Evolutionary conservation across 2,329 filamentous ascomycete genomes (phyloP).

Genomic region (Chalaropsis thielavioides): DNA sequence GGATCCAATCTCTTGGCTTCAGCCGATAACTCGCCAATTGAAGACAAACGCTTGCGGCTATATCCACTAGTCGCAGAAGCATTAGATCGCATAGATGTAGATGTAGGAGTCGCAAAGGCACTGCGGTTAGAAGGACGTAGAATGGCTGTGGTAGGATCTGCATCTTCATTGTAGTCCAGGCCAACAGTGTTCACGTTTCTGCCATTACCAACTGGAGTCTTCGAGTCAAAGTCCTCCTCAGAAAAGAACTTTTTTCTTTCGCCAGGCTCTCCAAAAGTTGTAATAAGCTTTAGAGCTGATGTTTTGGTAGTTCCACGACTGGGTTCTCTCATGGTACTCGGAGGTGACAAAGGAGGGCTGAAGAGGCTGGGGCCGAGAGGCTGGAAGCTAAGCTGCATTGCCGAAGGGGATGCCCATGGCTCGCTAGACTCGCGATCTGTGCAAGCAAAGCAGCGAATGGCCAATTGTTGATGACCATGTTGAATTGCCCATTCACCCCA

Average conservation of each 20-base stretch:
- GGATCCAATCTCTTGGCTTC: conserved; percentile 4
- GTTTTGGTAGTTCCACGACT: conserved; percentile 58
- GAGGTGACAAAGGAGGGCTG: conserved; percentile 61
- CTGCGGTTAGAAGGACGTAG: conserved; percentile 52
- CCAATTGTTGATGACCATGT: conserved; percentile 75
- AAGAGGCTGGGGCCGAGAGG: conserved; percentile 41
- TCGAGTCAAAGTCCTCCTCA: conserved; percentile 36
- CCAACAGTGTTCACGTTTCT: conserved; percentile 40
- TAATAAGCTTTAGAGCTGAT: conserved; percentile 79
- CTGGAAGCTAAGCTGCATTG: conserved; percentile 45
- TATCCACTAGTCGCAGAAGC: conserved; percentile 42
- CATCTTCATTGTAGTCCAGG: conserved; percentile 37
- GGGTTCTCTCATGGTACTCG: conserved; percentile 42
- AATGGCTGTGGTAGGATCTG: conserved; percentile 59
- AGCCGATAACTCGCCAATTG: conserved; percentile 48
- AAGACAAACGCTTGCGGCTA: conserved; percentile 52
- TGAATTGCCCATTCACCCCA: conserved; percentile 90
- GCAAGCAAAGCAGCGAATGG: conserved; percentile 86
- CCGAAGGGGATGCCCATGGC: conserved; percentile 76
- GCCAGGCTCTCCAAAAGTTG: conserved; percentile 57
- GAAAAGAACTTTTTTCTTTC: conserved; percentile 51
- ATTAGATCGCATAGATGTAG: conserved; percentile 49
- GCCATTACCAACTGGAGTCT: conserved; percentile 47
- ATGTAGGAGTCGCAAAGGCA: conserved; percentile 54
- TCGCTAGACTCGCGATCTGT: conserved; percentile 73